Conservation (phyloP, 2,329 filamentous ascomycete genomes). For the Didymella sp. region DNA sequence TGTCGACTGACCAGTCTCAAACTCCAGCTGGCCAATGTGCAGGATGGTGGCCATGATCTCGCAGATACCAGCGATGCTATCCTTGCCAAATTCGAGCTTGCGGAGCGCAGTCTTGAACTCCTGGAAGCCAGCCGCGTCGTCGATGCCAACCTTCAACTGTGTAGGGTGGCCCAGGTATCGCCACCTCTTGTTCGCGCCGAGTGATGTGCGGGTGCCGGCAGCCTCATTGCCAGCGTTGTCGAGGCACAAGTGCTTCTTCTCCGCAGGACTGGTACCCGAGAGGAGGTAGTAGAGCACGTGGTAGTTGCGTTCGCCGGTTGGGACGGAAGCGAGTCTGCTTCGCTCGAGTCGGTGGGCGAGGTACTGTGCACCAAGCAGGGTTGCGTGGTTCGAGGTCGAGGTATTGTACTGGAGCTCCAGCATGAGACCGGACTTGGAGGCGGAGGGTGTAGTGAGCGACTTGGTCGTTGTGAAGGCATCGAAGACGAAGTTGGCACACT, state of each 20-base stretch:
- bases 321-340: conserved; percentile 88
- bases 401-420: conserved; percentile 98
- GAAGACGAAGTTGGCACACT: conserved; percentile 92
- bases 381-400: conserved; percentile 79
- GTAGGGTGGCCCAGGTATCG: conserved; percentile 95
- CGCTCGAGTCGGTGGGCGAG: conserved; percentile 92
- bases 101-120: conserved; percentile 95
- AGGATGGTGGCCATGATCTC: conserved; percentile 92
- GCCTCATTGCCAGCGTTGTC: conserved; percentile 59
- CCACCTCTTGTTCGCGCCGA: conserved; percentile 80
- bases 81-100: conserved; percentile 90
- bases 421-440: conserved; percentile 93
- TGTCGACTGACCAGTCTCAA: conserved; percentile 81
- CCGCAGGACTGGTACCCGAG: conserved; percentile 86
- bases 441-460: conserved; percentile 91
- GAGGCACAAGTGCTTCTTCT: conserved; percentile 83
- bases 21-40: conserved; percentile 97
- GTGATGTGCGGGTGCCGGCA: conserved; percentile 61
- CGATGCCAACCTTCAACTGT: conserved; percentile 95
- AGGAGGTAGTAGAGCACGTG: conserved; percentile 95
- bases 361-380: conserved; percentile 91
- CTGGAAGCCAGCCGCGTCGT: conserved; percentile 93
- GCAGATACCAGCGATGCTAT: conserved; percentile 95
- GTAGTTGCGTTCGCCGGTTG: conserved; percentile 95
- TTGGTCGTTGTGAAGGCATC: conserved; percentile 97